Base-by-base conservation (phyloP, 139 green algal species). In the Haematococcus lacustris region DNA sequence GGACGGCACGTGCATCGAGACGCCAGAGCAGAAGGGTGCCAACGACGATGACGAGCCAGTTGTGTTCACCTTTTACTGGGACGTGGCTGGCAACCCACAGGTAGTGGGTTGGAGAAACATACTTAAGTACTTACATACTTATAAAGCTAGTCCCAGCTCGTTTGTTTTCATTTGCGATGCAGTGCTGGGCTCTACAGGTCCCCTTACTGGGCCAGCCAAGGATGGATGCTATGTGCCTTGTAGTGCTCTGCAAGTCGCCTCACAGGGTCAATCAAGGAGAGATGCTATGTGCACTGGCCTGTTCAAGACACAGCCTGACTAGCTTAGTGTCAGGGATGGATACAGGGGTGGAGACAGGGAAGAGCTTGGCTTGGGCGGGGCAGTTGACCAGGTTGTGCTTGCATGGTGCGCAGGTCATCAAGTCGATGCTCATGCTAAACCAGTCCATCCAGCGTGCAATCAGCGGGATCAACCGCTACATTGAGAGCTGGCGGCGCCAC, bases 1-100 rank as follows among this genome's bases (percentile, higher is more conserved):
- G 91, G 89, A 96, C 75, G 89, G 89, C 65, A 92, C 90, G 7
- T 97, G 92, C 83, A 60, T 96, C 1, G 91, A 96, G 80, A 85
- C 88, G 13, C 88, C 89, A 1, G 81, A 89, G 68, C 83, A 93
- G 76, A 71, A 71, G 28, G 82, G 75, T 25, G 76, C 32, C 1
- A 68, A 75, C 3, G 86, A 92, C 51, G 89, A 94, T 43, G 86
- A 91, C 64, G 91, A 96, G 80, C 87, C 89, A 38, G 76, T 89
- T 60, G 68, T 91, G 6, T 94, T 94, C 80, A 90, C 78, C 30
- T 97, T 96, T 76, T 92, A 91, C 76, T 77, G 73, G 38, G 89
- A 97, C 68, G 80, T 96, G n/a, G 77, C 79, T 21, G 76, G 80
- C 23, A 92, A 91, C 78, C 76, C 79, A 3, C 75, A 87, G 76